These are phyloP conservation scores for Hondaea fermentalgiana DNA, from an alignment of 108 stramenopile species.

Conservation along the genomic window DNA sequence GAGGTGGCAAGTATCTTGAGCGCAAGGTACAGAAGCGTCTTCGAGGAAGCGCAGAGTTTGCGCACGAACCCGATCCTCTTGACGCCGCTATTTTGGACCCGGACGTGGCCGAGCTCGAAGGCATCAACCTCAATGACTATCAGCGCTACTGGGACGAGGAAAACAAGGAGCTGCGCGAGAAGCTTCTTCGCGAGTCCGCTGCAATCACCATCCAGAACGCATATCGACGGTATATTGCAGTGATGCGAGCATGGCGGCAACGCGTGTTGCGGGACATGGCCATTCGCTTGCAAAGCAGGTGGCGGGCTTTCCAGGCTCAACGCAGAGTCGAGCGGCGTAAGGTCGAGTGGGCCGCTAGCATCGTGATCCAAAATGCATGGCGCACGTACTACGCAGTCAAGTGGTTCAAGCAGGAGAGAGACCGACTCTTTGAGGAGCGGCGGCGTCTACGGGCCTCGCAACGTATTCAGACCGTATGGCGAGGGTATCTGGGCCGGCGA, in stretches of 20 bases:
- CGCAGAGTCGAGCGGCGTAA: background rate
- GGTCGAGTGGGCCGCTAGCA: background rate
- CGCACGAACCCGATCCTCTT: background rate
- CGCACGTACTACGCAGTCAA: background rate
- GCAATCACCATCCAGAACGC: background rate
- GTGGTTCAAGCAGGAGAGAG: background rate
- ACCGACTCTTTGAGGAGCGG: background rate
- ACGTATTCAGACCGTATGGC: background rate
- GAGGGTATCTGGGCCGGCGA: background rate
- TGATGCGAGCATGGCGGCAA: background rate
- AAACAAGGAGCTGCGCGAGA: background rate
- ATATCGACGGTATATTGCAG: background rate
- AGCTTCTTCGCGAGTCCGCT: background rate
- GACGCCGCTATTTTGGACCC: background rate
- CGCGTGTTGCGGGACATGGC: conserved; percentile 13
- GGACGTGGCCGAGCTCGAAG: background rate
- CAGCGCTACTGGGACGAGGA: conserved; percentile 13
- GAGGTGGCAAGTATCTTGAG: background rate
- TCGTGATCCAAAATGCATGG: background rate
- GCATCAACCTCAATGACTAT: background rate
- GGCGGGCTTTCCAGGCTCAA: background rate
- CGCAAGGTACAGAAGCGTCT: background rate
- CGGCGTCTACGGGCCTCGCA: background rate
- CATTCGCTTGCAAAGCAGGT: background rate
- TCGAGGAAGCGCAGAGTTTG: background rate